These are phyloP conservation scores for Candida pseudofarinosa DNA, from an alignment of 805 yeast genomes.

Conservation along the genomic window DNA sequence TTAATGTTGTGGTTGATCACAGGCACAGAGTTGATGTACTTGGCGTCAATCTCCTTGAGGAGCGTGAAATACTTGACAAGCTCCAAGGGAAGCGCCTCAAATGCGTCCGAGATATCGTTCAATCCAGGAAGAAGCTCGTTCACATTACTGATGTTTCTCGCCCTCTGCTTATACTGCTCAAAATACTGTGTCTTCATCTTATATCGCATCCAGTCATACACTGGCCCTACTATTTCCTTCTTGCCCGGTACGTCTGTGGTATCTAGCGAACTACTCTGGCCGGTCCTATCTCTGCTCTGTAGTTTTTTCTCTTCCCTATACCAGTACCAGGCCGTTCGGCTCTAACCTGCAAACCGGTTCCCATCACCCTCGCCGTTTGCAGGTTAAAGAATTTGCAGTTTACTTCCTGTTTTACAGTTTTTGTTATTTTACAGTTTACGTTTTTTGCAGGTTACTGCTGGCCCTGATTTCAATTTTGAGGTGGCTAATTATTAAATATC, in stretches of 20 bases:
- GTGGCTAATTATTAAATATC: conserved; percentile 1
- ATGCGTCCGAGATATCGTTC: conserved; percentile 85
- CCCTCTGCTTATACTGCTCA: conserved; percentile 31
- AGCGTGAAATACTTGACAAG: conserved; percentile 80
- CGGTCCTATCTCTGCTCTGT: not conserved
- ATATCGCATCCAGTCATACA: too few relatives aligned
- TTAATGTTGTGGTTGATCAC: conserved; percentile 53
- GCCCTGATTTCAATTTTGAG: conserved; percentile 1
- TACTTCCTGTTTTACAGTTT: too few relatives aligned
- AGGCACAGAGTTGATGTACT: conserved; percentile 75
- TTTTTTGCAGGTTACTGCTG: not conserved
- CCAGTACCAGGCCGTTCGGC: too few relatives aligned
- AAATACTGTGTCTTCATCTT: conserved; percentile 13
- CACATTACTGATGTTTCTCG: conserved; percentile 28
- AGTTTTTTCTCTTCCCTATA: too few relatives aligned
- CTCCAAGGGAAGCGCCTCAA: conserved; percentile 86
- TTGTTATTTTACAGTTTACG: too few relatives aligned
- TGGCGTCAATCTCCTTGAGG: conserved; percentile 91
- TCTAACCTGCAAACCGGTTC: too few relatives aligned
- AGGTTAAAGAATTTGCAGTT: too few relatives aligned
- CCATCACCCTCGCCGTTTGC: too few relatives aligned
- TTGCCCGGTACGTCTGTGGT: conserved; percentile 5
- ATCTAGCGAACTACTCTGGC: not conserved
- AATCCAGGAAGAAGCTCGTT: conserved; percentile 65
- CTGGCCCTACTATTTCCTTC: conserved; percentile 6